Evolutionary conservation across 495 filamentous ascomycete species (phyloP), one percentile per base, ranked within the genome.

Genomic region (Aspergillus cavernicola): DNA sequence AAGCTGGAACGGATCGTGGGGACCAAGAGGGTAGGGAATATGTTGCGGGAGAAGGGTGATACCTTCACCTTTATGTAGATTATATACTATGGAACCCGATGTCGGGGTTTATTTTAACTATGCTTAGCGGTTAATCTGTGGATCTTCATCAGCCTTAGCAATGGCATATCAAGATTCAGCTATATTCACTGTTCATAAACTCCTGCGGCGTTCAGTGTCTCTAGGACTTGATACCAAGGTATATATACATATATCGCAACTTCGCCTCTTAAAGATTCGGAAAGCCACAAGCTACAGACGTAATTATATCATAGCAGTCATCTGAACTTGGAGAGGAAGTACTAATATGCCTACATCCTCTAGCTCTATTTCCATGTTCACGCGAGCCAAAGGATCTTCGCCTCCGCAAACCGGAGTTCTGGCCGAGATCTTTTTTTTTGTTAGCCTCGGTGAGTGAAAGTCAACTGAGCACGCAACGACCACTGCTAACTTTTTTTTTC

Each of bases 1-100:
- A 90, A 86, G 75, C 69, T 98, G 56, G 93, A 97, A 76, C 79
- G 93, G 56, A 77, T 97, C 23, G 92, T 92, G 2, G 95, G 93
- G 8, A 85, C 80, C 2, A 75, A 82, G 67, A 77, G 93, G 60
- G 85, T 87, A 18, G 68, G 73, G 12, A 77, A 75, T 48, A 85
- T 87, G 72, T 74, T 88, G 62, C 86, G 85, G 71, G 82, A 92
- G 47, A 84, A 76, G 59, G 85, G 86, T 28, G 93, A 97, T 81
- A 92, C 87, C 1, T 98, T 97, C 81, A 74, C 71, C 15, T 77
- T 77, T 64, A 66, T 75, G 60, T 75, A 59, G 35, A 43, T 37
- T 4, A n/a, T 32, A 36, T 12, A 32, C 29, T 52, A 44, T 56
- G 45, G 12, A 46, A 40, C 42, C 38, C 39, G 31, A 28, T 41